phyloP scores from a whole-genome alignment of 1,284 basidiomycete genomes.

The Sphagnurus paluster region DNA sequence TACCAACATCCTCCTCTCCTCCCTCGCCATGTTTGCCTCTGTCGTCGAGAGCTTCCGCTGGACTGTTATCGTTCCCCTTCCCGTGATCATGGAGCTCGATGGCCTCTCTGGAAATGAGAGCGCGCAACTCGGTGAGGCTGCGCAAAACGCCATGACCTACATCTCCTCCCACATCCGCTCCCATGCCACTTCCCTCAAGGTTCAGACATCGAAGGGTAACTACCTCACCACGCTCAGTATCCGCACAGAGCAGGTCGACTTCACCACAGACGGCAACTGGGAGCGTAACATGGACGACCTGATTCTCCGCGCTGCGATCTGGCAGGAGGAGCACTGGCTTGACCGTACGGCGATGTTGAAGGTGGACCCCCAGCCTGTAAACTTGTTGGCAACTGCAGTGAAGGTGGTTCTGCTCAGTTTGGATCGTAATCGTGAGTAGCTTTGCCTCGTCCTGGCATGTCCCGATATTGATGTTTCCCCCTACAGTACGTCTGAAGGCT shows the following conservation, averaged over 20 bases:
- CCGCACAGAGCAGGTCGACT: constrained; percentile 85
- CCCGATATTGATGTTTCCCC: constrained; percentile 21
- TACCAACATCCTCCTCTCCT: constrained; percentile 90
- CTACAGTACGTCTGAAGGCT: constrained; percentile 78
- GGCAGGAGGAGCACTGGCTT: constrained; percentile 92
- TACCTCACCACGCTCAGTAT: constrained; percentile 86
- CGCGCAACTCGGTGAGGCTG: constrained; percentile 65
- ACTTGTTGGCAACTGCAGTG: constrained; percentile 49
- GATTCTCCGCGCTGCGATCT: constrained; percentile 87
- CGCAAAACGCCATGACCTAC: constrained; percentile 72
- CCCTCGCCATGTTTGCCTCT: constrained; percentile 68
- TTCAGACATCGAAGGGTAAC: constrained; percentile 94
- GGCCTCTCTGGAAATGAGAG: constrained; percentile 75
- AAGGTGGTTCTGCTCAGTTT: constrained; percentile 90
- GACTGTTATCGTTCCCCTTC: constrained; percentile 90
- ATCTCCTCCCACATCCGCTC: constrained; percentile 77
- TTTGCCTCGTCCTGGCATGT: constrained; percentile 6
- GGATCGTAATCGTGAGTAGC: constrained; percentile 83
- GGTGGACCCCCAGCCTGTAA: constrained; percentile 26
- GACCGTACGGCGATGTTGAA: constrained; percentile 79
- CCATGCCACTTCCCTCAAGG: constrained; percentile 80
- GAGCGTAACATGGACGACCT: constrained; percentile 93
- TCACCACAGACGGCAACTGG: constrained; percentile 48
- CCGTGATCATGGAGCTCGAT: constrained; percentile 95
- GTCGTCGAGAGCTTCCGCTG: constrained; percentile 82